Base-by-base conservation (phyloP, 768 basidiomycete genomes). In the Rhodotorula sphaerocarpa region DNA sequence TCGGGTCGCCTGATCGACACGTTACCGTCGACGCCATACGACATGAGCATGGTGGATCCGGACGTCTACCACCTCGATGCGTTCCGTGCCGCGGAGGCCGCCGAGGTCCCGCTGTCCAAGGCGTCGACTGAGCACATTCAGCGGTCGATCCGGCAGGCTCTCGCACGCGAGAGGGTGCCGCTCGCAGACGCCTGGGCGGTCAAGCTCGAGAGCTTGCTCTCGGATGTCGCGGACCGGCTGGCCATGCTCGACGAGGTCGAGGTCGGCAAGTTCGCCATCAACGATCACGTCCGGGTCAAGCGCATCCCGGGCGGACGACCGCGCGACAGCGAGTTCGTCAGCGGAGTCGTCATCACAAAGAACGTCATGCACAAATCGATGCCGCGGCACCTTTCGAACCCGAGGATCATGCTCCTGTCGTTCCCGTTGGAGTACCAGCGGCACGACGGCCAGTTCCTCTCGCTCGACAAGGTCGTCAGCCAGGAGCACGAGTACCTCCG, bases 311-410 rank as follows among this genome's bases (percentile, higher is more conserved):
- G 95, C 28, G 95, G 95, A 7, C 79, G 82, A 42, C 91, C 93
- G 25, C 82, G 79, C 31, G 90, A 99, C 74, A 95, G 90, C 7
- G 95, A 99, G 78, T 97, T 91, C 73, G 89, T 99, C 48, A 87
- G 90, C 57, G 95, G 95, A 18, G 88, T 87, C 7, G 90, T 97
- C 59, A 95, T 96, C 71, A 92, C 93, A 23, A 97, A 99, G 80
- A 96, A 96, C 71, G 86, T 97, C 14, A 88, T 91, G 3, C 92
- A 97, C 75, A 96, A 96, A 76, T 82, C 84, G 67, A 96, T 99
- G 93, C 80, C 86, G 25, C 81, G 90, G 53, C 79, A 79, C 27
- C 82, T 90, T 66, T 80, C 81, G 50, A 90, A 91, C 71, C 91
- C 95, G 3, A 85, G 92, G 21, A 82, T 99, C 70, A 95, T 97